A percentile compares a stretch with the other conserved stretches of the same genome.
phyloP scores from a whole-genome alignment of 306 rosid species.

The Malus sylvestris region DNA sequence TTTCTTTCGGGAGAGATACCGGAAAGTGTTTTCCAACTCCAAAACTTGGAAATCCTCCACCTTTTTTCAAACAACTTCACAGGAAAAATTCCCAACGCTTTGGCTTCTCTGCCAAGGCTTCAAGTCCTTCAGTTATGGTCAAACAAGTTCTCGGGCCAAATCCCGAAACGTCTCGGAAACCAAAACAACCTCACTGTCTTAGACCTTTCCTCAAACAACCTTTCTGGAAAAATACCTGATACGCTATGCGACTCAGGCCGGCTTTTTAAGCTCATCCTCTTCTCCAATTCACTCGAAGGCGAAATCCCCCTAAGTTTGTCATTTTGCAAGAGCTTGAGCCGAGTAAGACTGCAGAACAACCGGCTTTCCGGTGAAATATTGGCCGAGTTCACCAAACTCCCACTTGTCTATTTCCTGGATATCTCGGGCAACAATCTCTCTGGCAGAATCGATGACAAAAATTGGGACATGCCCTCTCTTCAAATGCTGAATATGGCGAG shows the following conservation, averaged over 20 bases:
- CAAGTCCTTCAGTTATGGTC: constrained; percentile 95
- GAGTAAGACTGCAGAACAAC: constrained; percentile 86
- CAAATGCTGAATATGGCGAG: constrained; percentile 71
- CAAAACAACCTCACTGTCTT: constrained; percentile 64
- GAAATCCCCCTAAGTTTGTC: constrained; percentile 41
- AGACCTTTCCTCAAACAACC: constrained; percentile 75
- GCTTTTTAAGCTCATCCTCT: constrained; percentile 81
- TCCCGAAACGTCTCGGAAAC: constrained; percentile 65
- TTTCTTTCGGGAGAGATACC: constrained; percentile 69
- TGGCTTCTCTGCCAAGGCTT: constrained; percentile 56
- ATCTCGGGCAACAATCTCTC: constrained; percentile 59
- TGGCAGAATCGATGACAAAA: constrained; percentile 46
- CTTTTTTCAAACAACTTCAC: constrained; percentile 72
- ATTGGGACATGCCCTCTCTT: constrained; percentile 65
- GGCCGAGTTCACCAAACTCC: constrained; percentile 34
- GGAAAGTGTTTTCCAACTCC: constrained; percentile 42
- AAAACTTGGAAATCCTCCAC: constrained; percentile 66
- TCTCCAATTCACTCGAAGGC: constrained; percentile 63
- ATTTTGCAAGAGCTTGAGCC: constrained; percentile 51
- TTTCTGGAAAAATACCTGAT: constrained; percentile 61
- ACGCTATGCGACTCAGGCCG: constrained; percentile 46
- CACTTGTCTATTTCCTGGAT: constrained; percentile 62
- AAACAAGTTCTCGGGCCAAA: constrained; percentile 60
- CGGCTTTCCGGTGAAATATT: constrained; percentile 51
- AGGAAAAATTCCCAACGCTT: constrained; percentile 51